phyloP scores from a whole-genome alignment of 179 eudicot species.

The Gypsophila paniculata region DNA sequence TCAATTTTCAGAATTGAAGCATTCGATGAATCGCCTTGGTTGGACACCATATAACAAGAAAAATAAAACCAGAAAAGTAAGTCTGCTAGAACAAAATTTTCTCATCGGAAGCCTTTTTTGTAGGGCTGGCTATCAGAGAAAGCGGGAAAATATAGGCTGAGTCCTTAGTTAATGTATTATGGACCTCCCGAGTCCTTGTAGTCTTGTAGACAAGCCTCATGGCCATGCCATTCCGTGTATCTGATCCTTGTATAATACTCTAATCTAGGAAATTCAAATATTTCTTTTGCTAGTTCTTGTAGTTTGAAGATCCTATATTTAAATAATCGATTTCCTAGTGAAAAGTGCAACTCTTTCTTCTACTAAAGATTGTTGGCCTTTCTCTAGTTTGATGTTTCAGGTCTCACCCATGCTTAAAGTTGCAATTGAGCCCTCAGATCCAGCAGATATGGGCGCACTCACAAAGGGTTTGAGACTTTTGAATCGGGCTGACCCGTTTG shows the following conservation, averaged over 20 bases:
- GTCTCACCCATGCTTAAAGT: conserved; percentile 89
- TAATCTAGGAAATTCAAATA: too few species aligned
- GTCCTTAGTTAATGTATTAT: too few species aligned
- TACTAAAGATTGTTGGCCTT: conserved; percentile 80
- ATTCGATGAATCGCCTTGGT: too few species aligned
- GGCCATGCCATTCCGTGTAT: too few species aligned
- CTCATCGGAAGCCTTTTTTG: conserved; percentile 28
- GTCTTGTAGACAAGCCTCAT: too few species aligned
- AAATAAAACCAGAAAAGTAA: not conserved
- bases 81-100: conserved; percentile 34
- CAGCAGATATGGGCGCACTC: conserved; percentile 78
- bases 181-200: too few species aligned
- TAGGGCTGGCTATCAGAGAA: conserved; percentile 38
- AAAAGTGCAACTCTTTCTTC: conserved; percentile 92
- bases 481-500: conserved; percentile 91
- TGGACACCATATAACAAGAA: not conserved
- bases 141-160: conserved; percentile 62
- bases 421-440: conserved; percentile 92
- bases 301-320: too few species aligned
- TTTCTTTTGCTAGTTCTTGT: too few species aligned
- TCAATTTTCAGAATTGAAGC: conserved; percentile 1
- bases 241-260: too few species aligned
- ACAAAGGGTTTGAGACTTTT: conserved; percentile 79
- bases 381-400: conserved; percentile 88
- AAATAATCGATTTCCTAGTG: too few species aligned